A percentile compares a stretch with the other conserved stretches of the same genome.
phyloP scores from a whole-genome alignment of 1,284 basidiomycete species.

The Tremellales sp. region DNA sequence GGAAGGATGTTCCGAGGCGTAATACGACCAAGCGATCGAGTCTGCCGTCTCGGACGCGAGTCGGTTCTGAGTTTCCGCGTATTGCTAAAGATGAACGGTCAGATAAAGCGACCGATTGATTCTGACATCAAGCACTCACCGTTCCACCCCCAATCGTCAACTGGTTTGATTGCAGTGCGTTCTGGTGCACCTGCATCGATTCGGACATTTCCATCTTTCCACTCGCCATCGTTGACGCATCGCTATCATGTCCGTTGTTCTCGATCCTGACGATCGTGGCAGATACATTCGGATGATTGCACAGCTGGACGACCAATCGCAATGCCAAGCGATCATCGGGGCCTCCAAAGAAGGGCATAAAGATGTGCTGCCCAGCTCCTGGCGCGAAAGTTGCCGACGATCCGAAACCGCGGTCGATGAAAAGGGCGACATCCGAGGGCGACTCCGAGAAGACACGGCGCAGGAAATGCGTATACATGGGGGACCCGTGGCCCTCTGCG shows the following conservation, averaged over 20 bases:
- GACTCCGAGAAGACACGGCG: constrained; percentile 68
- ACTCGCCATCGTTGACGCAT: constrained; percentile 11
- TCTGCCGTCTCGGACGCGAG: constrained; percentile 49
- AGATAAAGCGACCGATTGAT: not conserved
- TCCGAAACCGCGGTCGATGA: constrained; percentile 65
- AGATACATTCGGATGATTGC: constrained; percentile 57
- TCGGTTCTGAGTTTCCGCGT: constrained; percentile 17
- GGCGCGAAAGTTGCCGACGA: constrained; percentile 31
- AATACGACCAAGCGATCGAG: constrained; percentile 47
- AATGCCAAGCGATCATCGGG: constrained; percentile 85
- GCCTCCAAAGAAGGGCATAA: constrained; percentile 87
- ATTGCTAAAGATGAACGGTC: not conserved
- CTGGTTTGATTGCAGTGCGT: constrained; percentile 41
- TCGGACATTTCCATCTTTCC: constrained; percentile 22
- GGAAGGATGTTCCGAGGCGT: constrained; percentile 22
- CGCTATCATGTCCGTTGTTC: constrained; percentile 41
- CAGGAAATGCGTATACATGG: constrained; percentile 71
- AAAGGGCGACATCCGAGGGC: constrained; percentile 67
- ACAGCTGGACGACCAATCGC: constrained; percentile 72
- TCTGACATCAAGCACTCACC: constrained; percentile 18
- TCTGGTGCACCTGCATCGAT: constrained; percentile 37
- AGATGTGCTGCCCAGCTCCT: constrained; percentile 59
- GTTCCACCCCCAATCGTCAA: constrained; percentile 35
- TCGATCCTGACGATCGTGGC: constrained; percentile 67
- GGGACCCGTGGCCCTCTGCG: constrained; percentile 37